Evolutionary conservation across 2,329 filamentous ascomycete species (phyloP).

Genomic region (Pseudogymnoascus sp.): DNA sequence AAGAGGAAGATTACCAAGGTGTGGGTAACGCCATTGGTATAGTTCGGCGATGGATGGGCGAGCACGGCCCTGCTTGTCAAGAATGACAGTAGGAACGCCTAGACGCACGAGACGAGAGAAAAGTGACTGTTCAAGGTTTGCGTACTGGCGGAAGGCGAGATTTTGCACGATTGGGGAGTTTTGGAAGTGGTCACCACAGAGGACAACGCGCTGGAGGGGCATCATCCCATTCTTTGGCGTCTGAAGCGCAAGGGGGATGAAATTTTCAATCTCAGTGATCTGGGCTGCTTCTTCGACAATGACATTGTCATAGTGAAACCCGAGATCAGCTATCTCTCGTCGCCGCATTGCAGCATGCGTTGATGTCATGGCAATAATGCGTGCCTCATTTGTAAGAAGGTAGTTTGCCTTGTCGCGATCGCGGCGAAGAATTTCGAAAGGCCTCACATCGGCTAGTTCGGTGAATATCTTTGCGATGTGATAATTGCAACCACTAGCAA

Average conservation of each 20-base stretch:
- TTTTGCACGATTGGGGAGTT: conserved; percentile 96
- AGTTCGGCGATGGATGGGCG: conserved; percentile 78
- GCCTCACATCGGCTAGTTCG: conserved; percentile 84
- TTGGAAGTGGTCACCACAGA: conserved; percentile 92
- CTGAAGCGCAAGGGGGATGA: conserved; percentile 90
- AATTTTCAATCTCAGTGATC: conserved; percentile 94
- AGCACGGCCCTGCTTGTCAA: conserved; percentile 90
- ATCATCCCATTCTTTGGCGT: conserved; percentile 64
- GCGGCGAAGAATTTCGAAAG: conserved; percentile 85
- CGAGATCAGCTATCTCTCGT: conserved; percentile 80
- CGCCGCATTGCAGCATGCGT: conserved; percentile 94
- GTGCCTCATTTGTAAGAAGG: conserved; percentile 87
- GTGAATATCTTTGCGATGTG: conserved; percentile 87
- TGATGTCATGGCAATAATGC: conserved; percentile 96
- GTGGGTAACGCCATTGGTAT: conserved; percentile 87
- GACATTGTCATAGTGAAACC: conserved; percentile 95
- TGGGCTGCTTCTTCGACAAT: conserved; percentile 98
- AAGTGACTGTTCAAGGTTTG: conserved; percentile 90
- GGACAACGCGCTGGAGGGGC: conserved; percentile 74
- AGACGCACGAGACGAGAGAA: conserved; percentile 86
- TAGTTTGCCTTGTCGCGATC: conserved; percentile 94
- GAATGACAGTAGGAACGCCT: conserved; percentile 79
- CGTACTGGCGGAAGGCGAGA: conserved; percentile 85
- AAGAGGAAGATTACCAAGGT: conserved; percentile 67
- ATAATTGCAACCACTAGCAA: conserved; percentile 74